Evolutionary conservation across 2,329 filamentous ascomycete genomes (phyloP).

Genomic region (Aureobasidium sp.): DNA sequence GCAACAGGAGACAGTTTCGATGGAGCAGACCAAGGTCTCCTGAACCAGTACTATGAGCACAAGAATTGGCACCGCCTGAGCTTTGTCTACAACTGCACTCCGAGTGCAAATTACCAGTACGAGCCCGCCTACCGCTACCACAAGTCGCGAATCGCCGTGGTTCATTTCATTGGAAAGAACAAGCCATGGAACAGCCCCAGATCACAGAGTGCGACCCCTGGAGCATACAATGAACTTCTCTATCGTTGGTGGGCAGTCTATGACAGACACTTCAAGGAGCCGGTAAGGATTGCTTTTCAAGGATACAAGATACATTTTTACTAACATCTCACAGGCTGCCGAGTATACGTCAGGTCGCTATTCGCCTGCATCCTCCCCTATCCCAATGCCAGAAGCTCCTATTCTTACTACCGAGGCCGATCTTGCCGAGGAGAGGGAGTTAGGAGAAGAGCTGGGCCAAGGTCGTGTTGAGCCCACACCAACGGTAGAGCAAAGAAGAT

Average conservation of each 20-base stretch:
- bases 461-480: slow-evolving; percentile 38
- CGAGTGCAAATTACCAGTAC: slow-evolving; percentile 95
- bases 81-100: slow-evolving; percentile 96
- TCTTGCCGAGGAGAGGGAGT: slow-evolving; percentile 37
- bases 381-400: slow-evolving; percentile 25
- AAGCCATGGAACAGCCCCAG: slow-evolving; percentile 68
- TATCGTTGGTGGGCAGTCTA: slow-evolving; percentile 92
- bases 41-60: slow-evolving; percentile 89
- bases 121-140: slow-evolving; percentile 91
- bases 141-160: slow-evolving; percentile 78
- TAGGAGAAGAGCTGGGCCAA: slow-evolving; percentile 38
- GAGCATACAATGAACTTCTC: slow-evolving; percentile 75
- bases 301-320: neutral
- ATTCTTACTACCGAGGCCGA: slow-evolving; percentile 35
- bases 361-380: slow-evolving; percentile 8
- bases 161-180: slow-evolving; percentile 87
- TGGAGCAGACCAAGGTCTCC: slow-evolving; percentile 87
- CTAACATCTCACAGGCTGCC: slow-evolving; percentile 11
- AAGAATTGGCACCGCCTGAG: slow-evolving; percentile 73
- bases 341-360: slow-evolving; percentile 18
- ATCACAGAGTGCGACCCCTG: slow-evolving; percentile 41
- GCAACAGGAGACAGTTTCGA: slow-evolving; percentile 88
- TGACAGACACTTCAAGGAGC: slow-evolving; percentile 68
- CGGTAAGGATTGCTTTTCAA: slow-evolving; percentile 22
- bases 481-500: slow-evolving; percentile 42